A percentile compares a stretch with the other conserved stretches of the same genome.
Conservation (phyloP, 2,329 filamentous ascomycete species). For the Aspergillus pseudoglaucus region DNA sequence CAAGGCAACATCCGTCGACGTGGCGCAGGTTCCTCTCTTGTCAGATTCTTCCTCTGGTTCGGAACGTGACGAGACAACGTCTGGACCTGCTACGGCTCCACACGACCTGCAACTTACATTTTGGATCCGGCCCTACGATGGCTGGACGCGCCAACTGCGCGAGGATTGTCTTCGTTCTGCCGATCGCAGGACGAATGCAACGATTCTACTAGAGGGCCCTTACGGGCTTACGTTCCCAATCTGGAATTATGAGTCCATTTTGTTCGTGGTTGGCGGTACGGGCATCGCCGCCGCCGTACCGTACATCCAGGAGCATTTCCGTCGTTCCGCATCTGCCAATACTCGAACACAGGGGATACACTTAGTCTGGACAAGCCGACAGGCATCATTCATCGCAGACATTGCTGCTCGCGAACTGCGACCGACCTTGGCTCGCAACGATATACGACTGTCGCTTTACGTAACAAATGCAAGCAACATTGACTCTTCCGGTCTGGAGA, state of each 20-base stretch:
- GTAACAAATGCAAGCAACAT: conserved; percentile 8
- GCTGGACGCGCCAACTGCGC: conserved; percentile 45
- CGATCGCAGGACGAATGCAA: conserved; percentile 19
- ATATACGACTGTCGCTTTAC: conserved; percentile 27
- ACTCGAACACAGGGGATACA: conserved; percentile 23
- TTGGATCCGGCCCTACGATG: conserved; percentile 46
- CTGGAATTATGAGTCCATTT: conserved; percentile 43
- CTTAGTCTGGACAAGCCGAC: conserved; percentile 29
- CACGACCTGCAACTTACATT: conserved; percentile 37
- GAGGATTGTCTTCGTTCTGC: conserved; percentile 26
- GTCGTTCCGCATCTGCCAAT: conserved; percentile 7
- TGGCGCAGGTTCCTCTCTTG: conserved; percentile 21
- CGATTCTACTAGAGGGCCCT: conserved; percentile 45
- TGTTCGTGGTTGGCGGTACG: conserved; percentile 42
- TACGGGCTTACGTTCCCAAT: conserved; percentile 42
- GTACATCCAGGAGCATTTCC: conserved; percentile 30
- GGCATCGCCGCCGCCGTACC: conserved; percentile 42
- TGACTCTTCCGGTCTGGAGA: background rate
- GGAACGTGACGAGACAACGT: background rate
- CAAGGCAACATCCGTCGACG: conserved; percentile 6
- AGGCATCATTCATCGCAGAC: conserved; percentile 24
- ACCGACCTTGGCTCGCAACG: conserved; percentile 18
- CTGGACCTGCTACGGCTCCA: background rate
- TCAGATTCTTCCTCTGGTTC: conserved; percentile 7
- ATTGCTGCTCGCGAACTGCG: conserved; percentile 22